Evolutionary conservation across 352 stramenopile species (phyloP), one percentile per base, ranked within the genome.

Genomic region (Phytopythium mirpurense): DNA sequence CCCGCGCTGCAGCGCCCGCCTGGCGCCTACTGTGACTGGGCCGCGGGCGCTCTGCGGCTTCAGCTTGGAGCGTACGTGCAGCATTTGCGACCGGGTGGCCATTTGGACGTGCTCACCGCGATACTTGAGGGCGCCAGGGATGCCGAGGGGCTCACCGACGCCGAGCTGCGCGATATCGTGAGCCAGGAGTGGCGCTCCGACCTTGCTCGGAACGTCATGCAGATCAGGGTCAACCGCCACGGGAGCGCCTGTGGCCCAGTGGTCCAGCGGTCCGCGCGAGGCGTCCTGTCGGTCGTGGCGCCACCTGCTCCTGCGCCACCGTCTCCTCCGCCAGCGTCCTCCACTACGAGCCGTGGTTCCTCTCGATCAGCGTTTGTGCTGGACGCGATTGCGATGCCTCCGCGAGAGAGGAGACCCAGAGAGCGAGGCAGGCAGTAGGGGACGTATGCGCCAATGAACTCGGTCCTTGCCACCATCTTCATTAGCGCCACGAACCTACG

Each of bases 171-270:
- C 12, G 57, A 61, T 29, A 72, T 88, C 18, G 63, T 85, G 10
- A 42, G 48, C 18, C 74, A 89, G 29, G 78, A 89, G 40, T 89
- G 80, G 78, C 75, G 72, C 26, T 86, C 74, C 3, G 63, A 88
- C 38, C 72, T 87, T 59, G 72, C 69, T 18, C 71, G 75, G 15
- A 67, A 51, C 35, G 62, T 85, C 27, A 67, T 83, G 59, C 62
- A 83, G 48, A 60, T 59, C 16, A 69, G 80, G 16, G 34, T 88
- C 31, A 90, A 90, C 47, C 77, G 75, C 10, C 77, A 90, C 50
- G 61, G 59, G 8, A 86, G 71, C 49, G 61, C 57, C 18, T 67
- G 86, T 40, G 74, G 80, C 42, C 75, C 78, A 0, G 54, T 76
- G 5, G 75, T 89, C 21, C 65, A 65, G 16, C 66, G 80, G 0